Conservation (phyloP, 2,329 filamentous ascomycete genomes). For the Fusarium multiceps region DNA sequence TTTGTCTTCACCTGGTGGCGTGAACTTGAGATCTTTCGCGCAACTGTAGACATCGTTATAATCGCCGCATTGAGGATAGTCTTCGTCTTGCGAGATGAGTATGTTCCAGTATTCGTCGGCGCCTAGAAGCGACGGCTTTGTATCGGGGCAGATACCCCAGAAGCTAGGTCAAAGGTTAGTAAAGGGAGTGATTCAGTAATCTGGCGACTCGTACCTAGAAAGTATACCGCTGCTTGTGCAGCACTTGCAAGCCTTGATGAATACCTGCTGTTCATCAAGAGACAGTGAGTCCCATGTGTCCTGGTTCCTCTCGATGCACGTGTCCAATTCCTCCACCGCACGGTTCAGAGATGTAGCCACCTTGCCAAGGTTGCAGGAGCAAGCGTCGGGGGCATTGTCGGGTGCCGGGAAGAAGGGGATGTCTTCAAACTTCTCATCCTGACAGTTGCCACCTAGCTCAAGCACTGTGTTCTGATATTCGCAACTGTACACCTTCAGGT, state of each 20-base stretch:
- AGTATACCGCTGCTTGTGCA: not conserved
- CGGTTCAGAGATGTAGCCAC: not conserved
- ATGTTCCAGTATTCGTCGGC: not conserved
- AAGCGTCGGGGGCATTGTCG: not conserved
- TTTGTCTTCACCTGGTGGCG: not conserved
- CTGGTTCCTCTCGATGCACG: not conserved
- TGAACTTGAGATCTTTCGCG: not conserved
- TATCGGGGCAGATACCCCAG: not conserved
- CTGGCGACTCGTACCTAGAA: not conserved
- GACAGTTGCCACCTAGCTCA: not conserved
- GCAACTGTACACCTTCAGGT: not conserved
- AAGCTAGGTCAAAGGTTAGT: not conserved
- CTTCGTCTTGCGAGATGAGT: not conserved
- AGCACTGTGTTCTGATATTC: not conserved
- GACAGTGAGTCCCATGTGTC: not conserved
- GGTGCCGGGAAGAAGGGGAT: not conserved
- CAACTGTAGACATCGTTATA: not conserved
- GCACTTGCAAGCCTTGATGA: not conserved
- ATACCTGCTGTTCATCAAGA: not conserved
- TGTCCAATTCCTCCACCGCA: not conserved
- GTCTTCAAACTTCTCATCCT: not conserved
- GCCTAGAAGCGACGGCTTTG: not conserved
- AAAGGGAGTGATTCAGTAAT: rapidly evolving
- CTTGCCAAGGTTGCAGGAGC: not conserved
- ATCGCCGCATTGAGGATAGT: not conserved